These are phyloP conservation scores for Thalassiosira sp. DNA, from an alignment of 352 stramenopile genomes.

Conservation along the genomic window DNA sequence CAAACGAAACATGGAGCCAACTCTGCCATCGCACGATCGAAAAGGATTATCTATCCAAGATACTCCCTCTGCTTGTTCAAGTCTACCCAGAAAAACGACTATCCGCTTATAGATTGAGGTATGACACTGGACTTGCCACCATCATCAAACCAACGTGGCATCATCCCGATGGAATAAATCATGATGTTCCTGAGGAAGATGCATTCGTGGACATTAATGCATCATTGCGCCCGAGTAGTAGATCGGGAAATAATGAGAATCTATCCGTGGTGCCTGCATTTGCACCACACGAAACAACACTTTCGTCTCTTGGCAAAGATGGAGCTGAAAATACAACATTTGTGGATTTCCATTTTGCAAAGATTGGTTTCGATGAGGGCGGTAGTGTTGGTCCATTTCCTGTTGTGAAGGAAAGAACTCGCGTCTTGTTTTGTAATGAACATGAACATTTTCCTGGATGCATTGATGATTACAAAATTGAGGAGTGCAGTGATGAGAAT, in stretches of 20 bases:
- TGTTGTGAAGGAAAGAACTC: not conserved
- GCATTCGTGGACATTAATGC: constrained; percentile 15
- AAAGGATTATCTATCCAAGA: not conserved
- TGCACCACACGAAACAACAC: constrained; percentile 13
- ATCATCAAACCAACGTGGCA: constrained; percentile 9
- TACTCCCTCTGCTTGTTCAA: constrained; percentile 12
- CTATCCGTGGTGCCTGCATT: not conserved
- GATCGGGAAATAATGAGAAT: not conserved
- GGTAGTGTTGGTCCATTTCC: not conserved
- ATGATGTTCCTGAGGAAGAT: not conserved
- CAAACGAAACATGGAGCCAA: constrained; percentile 8
- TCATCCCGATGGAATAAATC: not conserved
- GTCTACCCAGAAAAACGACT: constrained; percentile 5
- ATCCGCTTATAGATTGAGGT: constrained; percentile 15
- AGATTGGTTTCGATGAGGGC: not conserved
- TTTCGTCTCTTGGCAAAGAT: constrained; percentile 1
- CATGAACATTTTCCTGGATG: constrained; percentile 13
- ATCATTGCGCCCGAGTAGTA: not conserved
- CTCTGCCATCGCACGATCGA: constrained; percentile 7
- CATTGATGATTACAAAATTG: constrained; percentile 7
- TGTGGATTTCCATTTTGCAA: constrained; percentile 1
- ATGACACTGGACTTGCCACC: not conserved
- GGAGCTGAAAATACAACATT: not conserved
- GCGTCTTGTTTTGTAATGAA: constrained; percentile 11
- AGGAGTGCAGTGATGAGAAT: not conserved